Percentiles rank a stretch among this genome's conserved stretches.
Conservation (phyloP, 2,329 filamentous ascomycete genomes). For the Neoarthrinium moseri region DNA sequence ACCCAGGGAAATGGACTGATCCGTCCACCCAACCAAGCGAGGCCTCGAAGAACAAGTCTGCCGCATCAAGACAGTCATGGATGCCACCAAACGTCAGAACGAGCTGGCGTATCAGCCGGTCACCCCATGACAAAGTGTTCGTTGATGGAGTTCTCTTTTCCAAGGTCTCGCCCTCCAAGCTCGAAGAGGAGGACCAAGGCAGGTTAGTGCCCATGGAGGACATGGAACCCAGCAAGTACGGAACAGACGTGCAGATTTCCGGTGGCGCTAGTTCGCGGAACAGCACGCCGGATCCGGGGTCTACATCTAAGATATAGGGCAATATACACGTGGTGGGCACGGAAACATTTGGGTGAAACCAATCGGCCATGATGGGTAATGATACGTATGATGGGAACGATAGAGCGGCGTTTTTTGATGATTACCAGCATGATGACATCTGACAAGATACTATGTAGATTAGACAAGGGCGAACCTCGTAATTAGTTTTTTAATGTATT, state of each 20-base stretch:
- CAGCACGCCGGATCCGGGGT: neutral
- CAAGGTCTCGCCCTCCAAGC: neutral
- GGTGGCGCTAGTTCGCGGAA: neutral
- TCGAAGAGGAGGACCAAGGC: neutral
- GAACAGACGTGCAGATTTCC: neutral
- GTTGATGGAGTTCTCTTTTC: conserved; percentile 2
- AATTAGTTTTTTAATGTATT: too few species aligned
- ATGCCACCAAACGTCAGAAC: neutral
- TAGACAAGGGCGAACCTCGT: too few species aligned
- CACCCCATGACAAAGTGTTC: neutral
- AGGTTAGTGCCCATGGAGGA: neutral
- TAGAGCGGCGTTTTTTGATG: too few species aligned
- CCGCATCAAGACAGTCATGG: conserved; percentile 2
- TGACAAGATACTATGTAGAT: too few species aligned
- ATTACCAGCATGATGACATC: too few species aligned
- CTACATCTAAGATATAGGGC: too few species aligned
- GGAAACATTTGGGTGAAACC: neutral
- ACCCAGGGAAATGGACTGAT: neutral
- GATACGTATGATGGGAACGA: too few species aligned
- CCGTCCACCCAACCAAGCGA: neutral
- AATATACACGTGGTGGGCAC: too few species aligned
- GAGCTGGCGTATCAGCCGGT: conserved; percentile 5
- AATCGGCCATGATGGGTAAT: too few species aligned
- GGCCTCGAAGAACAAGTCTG: neutral
- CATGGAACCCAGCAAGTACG: neutral